Conservation (phyloP, 2,329 filamentous ascomycete species). For the Pezicula neosporulosa region DNA sequence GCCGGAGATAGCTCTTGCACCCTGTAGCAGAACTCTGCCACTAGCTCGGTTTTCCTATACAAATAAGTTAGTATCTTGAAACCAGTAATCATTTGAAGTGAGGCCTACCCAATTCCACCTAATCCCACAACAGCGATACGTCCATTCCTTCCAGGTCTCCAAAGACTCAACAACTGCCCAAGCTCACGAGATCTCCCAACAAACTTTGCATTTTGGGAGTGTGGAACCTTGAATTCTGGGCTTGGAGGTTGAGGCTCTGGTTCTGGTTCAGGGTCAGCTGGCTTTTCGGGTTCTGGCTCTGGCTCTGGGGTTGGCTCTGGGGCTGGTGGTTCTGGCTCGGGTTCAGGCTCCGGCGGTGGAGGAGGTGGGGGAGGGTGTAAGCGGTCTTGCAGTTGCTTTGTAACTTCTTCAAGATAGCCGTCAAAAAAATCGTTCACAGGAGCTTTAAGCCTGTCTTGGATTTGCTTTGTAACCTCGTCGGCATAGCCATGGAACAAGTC, state of each 20-base stretch:
- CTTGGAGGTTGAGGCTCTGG: background rate
- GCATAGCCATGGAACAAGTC: too few species aligned
- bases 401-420: too few species aligned
- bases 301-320: conserved; percentile 2
- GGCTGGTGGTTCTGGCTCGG: too few species aligned
- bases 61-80: conserved; percentile 3
- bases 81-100: background rate
- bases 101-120: conserved; percentile 20
- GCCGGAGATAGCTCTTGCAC: conserved; percentile 16
- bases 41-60: conserved; percentile 19
- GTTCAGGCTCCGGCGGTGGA: too few species aligned
- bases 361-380: too few species aligned
- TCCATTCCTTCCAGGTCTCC: conserved; percentile 16
- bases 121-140: conserved; percentile 20
- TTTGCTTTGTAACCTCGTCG: too few species aligned
- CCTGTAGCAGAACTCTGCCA: conserved; percentile 20
- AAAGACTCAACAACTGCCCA: conserved; percentile 18
- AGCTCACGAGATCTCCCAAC: conserved; percentile 15
- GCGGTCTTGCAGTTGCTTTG: too few species aligned
- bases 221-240: conserved; percentile 13
- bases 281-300: background rate
- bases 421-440: too few species aligned
- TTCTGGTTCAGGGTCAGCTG: too few species aligned
- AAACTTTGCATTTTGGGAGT: conserved; percentile 18
- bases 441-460: too few species aligned